Evolutionary conservation across 2,329 filamentous ascomycete species (phyloP).

Genomic region (Waltergamsia citrina): DNA sequence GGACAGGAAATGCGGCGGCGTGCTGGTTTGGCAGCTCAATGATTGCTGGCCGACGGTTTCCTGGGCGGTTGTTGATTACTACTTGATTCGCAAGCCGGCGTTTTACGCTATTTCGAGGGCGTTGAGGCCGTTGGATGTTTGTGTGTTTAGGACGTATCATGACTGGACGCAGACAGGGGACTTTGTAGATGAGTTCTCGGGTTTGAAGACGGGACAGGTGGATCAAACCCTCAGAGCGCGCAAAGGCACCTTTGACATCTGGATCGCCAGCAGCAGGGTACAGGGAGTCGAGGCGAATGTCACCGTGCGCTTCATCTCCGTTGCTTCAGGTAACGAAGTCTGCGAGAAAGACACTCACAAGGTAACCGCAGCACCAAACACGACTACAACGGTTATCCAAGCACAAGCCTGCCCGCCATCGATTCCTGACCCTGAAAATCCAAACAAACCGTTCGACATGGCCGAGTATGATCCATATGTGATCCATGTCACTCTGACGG

Average conservation of each 20-base stretch:
- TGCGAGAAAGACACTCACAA: constrained; percentile 11
- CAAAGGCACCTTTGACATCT: constrained; percentile 29
- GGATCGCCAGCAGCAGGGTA: constrained; percentile 24
- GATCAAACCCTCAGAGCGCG: constrained; percentile 26
- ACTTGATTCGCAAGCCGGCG: constrained; percentile 55
- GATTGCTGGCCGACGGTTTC: constrained; percentile 61
- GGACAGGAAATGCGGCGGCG: constrained; percentile 52
- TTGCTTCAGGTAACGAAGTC: constrained; percentile 26
- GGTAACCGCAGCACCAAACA: constrained; percentile 21
- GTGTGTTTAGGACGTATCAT: constrained; percentile 34
- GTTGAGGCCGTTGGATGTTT: constrained; percentile 49
- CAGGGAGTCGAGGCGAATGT: constrained; percentile 17
- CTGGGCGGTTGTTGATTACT: constrained; percentile 57
- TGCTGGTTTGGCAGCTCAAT: constrained; percentile 61
- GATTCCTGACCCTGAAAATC: constrained; percentile 4
- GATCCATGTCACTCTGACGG: constrained; percentile 31
- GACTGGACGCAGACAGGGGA: constrained; percentile 27
- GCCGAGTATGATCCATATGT: constrained; percentile 33
- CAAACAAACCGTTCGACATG: constrained; percentile 16
- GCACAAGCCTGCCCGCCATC: constrained; percentile 8
- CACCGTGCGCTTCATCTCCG: constrained; percentile 28
- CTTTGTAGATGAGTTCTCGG: constrained; percentile 9
- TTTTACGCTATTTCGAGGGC: constrained; percentile 42
- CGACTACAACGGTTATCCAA: constrained; percentile 24
- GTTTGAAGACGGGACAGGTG: constrained; percentile 23